Evolutionary conservation across 2,329 filamentous ascomycete genomes (phyloP), one percentile per base, ranked within the genome.

Genomic region (Ilyonectria mors-panacis): DNA sequence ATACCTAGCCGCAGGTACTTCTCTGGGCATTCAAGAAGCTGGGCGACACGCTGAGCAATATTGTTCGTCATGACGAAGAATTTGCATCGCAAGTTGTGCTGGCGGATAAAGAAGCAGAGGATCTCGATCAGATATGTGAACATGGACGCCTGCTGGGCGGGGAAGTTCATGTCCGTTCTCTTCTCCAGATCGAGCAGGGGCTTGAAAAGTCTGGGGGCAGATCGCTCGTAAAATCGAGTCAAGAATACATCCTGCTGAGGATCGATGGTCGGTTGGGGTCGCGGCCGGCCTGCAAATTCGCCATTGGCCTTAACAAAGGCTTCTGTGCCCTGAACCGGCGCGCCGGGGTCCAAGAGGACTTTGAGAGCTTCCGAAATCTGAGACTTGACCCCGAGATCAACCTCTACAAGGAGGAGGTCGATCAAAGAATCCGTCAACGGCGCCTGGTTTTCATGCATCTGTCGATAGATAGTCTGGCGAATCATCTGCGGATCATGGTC

Each of bases 401-500:
- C 92, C 82, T 99, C 96, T 2, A 96, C 91, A 53, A 98, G 87
- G 2, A 99, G 87, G 47, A 99, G 86, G 74, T 98, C 95, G 65
- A 98, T 97, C 45, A 99, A 84, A 0, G 94, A 97, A 78, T 98
- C 96, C 1, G 94, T 98, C 60, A 99, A 82, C 5, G 94, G 94
- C 2, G 91, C 90, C 73, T 93, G 91, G 78, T 95, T 95, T 71
- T 98, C 94, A 71, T 92, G 92, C 69, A 98, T 92, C 72, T 97
- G 94, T 69, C 94, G 94, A 80, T 97, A 95, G 74, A 98, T 95
- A 61, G 95, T 97, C 72, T 92, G 91, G 55, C 96, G 92, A 78
- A 99, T 95, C 92, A 98, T 94, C 74, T 94, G 89, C 2, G 95
- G 93, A 75, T 99, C 96, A 77, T 98, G 95, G 75, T 99, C 96